Conservation (phyloP, 2,329 filamentous ascomycete genomes). For the Didymella glomerata region DNA sequence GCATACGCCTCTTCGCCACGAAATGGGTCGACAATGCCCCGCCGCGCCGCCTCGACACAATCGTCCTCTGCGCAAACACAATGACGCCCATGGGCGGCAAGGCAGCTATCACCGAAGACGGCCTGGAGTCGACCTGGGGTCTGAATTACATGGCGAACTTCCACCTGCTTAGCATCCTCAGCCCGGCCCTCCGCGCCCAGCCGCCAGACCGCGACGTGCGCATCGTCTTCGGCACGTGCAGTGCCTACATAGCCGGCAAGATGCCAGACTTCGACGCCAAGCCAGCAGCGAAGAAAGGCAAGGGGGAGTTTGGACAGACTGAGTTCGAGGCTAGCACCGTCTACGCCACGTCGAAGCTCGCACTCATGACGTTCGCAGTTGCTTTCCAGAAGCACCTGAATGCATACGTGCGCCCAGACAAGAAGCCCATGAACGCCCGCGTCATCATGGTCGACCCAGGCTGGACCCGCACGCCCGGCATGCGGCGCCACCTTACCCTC, state of each 20-base stretch:
- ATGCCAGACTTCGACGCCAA: constrained; percentile 64
- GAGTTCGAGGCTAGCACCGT: constrained; percentile 56
- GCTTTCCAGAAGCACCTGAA: constrained; percentile 94
- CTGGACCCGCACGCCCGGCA: constrained; percentile 83
- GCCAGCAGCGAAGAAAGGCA: constrained; percentile 65
- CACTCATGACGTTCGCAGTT: constrained; percentile 86
- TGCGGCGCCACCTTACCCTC: constrained; percentile 83
- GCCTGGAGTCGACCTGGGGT: constrained; percentile 89
- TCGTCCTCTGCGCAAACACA: constrained; percentile 85
- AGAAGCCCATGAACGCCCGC: constrained; percentile 79
- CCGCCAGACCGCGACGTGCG: constrained; percentile 93
- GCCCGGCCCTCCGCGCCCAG: constrained; percentile 87
- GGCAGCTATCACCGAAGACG: constrained; percentile 73
- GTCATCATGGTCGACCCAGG: constrained; percentile 91
- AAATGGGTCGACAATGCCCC: constrained; percentile 98
- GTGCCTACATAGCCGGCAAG: constrained; percentile 82
- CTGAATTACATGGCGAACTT: constrained; percentile 97
- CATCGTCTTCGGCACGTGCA: constrained; percentile 85
- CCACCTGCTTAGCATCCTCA: constrained; percentile 89
- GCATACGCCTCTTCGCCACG: constrained; percentile 90
- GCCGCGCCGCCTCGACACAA: constrained; percentile 85
- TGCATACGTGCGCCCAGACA: constrained; percentile 82
- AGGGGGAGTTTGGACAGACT: constrained; percentile 48
- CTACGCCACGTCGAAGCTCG: constrained; percentile 67
- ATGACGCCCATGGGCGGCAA: constrained; percentile 73